phyloP scores from a whole-genome alignment of 2,329 filamentous ascomycete species.

The Chrysoporthe austroafricana region DNA sequence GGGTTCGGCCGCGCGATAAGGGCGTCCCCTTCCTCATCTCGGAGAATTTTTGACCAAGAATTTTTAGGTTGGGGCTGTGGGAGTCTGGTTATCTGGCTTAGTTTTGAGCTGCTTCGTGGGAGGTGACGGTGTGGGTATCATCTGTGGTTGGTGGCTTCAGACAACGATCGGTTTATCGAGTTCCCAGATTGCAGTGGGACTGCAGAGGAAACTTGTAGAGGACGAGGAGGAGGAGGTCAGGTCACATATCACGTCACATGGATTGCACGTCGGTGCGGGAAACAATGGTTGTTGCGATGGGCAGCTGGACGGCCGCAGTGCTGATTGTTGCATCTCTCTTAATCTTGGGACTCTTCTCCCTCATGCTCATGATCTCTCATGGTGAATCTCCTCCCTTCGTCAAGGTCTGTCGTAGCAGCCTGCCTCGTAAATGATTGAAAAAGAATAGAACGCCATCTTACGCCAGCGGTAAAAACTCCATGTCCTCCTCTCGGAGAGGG shows the following conservation, averaged over 20 bases:
- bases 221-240: background rate
- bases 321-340: constrained; percentile 5
- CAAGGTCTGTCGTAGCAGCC: constrained; percentile 15
- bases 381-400: background rate
- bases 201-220: background rate
- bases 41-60: background rate
- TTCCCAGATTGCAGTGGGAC: background rate
- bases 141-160: background rate
- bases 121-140: background rate
- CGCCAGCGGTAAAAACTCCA: constrained; percentile 17
- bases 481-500: background rate
- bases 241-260: constrained; percentile 6
- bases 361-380: constrained; percentile 11
- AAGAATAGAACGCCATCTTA: constrained; percentile 25
- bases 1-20: background rate
- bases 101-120: background rate
- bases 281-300: background rate
- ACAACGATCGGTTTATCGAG: background rate
- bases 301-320: constrained; percentile 3
- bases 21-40: background rate
- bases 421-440: constrained; percentile 12
- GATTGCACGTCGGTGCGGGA: background rate
- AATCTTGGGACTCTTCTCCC: background rate
- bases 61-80: background rate
- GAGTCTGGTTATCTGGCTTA: background rate